Base-by-base conservation (phyloP, 179 eudicot genomes). In the Sideroxylon spinosum region DNA sequence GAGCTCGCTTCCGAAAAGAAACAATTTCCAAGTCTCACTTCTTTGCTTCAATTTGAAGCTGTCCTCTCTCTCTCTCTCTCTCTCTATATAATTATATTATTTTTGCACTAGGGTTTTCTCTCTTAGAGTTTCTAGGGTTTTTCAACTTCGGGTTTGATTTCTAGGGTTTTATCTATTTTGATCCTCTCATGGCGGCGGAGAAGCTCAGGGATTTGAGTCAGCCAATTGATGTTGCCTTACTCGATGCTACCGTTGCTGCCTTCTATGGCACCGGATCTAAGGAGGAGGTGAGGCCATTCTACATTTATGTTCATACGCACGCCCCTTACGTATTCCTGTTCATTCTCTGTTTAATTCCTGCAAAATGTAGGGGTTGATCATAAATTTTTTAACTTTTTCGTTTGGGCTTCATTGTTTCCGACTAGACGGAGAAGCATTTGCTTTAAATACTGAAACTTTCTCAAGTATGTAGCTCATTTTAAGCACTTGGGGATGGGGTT, bases 201-300 rank as follows among this genome's bases (percentile, higher is more conserved):
- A 95, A 88, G 84, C 93, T 95, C 26, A 82, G 92, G 78, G 99
- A 95, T 86, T 92, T 95, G 86, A 90, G 93, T 77, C 93, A 91
- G 85, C 98, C 99, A 55, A 91, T 95, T 72, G 99, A 95, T 71
- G 99, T 95, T 25, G 67, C 87, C 79, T 82, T 93, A 19, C 96
- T 95, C 57, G 99, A 95, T 68, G 99, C 98, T 60, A 95, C 97
- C 22, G 98, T 95, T 55, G 83, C 91, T 29, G 97, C 98, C 32
- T 95, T 95, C 83, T 95, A 95, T 71, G 99, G 99, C 83, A 94
- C 99, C 67, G 99, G 98, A 88, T 95, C 99, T 79, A 92, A 91
- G 59, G 90, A 92, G 28, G 97, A 95, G 99, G 98, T 95, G 12
- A 3, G 49, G 10, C 60, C 44, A 32, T 80, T 62, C 52, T 28